Conservation (phyloP, 495 filamentous ascomycete genomes). For the Talaromyces liani region DNA sequence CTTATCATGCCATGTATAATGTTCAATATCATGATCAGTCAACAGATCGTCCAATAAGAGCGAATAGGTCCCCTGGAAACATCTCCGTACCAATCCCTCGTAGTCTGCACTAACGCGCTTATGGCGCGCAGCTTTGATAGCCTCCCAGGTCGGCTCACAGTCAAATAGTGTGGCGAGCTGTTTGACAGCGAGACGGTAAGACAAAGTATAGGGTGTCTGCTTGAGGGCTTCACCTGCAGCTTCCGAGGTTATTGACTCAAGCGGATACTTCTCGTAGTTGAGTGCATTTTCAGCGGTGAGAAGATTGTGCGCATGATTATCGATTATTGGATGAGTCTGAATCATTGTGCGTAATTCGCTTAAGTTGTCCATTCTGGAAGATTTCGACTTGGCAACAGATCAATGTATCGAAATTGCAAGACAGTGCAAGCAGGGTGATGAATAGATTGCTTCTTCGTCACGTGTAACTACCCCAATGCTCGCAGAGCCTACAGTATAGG, state of each 20-base stretch:
- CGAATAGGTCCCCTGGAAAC: constrained; percentile 67
- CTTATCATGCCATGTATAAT: constrained; percentile 63
- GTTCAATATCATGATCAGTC: constrained; percentile 47
- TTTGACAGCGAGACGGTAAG: constrained; percentile 62
- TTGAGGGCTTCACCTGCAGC: constrained; percentile 60
- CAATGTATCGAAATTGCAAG: too few relatives aligned
- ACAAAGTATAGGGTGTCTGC: constrained; percentile 51
- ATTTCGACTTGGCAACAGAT: neutral
- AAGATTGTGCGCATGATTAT: constrained; percentile 83
- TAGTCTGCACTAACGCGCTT: constrained; percentile 46
- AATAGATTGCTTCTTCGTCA: neutral
- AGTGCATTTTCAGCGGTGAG: constrained; percentile 34
- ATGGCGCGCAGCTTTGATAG: constrained; percentile 53
- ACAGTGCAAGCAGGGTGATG: neutral
- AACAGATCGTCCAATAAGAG: constrained; percentile 77
- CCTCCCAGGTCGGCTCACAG: constrained; percentile 52
- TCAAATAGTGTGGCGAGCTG: constrained; percentile 59
- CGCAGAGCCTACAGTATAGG: neutral
- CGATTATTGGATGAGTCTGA: constrained; percentile 67
- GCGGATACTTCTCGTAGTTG: constrained; percentile 32
- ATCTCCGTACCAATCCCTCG: constrained; percentile 51
- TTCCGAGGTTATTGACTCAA: constrained; percentile 63
- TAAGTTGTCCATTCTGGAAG: constrained; percentile 7
- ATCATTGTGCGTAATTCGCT: constrained; percentile 42
- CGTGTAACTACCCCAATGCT: neutral